phyloP scores from a whole-genome alignment of 2,329 filamentous ascomycete genomes.

The Clarireedia paspali region DNA sequence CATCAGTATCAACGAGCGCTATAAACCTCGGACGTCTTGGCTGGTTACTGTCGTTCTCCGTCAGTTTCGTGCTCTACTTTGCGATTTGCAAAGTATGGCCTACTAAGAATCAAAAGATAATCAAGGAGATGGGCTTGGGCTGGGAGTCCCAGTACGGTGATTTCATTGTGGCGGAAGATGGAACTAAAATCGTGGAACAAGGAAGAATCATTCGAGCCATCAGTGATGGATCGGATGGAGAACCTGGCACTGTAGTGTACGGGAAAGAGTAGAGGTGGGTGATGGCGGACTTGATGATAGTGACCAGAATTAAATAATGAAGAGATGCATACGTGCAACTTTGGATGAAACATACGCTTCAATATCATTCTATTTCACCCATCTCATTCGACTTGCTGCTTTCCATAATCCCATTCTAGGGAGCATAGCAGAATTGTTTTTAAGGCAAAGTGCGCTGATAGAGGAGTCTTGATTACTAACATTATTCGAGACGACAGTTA shows the following conservation, averaged over 20 bases:
- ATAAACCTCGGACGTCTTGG: conserved; percentile 30
- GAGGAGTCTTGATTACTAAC: no score
- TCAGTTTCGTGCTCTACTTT: conserved; percentile 29
- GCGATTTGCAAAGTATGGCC: conserved; percentile 33
- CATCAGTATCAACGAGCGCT: conserved; percentile 26
- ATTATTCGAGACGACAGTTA: no score
- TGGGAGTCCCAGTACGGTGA: conserved; percentile 23
- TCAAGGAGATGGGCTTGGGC: conserved; percentile 28
- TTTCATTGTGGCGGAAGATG: conserved; percentile 19
- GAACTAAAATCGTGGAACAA: conserved; percentile 20
- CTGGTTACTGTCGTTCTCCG: conserved; percentile 30
- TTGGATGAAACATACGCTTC: not conserved
- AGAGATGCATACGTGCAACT: not conserved
- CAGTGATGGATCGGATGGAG: conserved; percentile 3
- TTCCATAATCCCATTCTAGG: no score
- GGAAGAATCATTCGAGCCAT: conserved; percentile 8
- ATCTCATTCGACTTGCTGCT: no score
- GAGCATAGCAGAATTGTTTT: no score
- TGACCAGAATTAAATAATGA: not conserved
- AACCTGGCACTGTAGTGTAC: not conserved
- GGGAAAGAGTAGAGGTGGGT: not conserved
- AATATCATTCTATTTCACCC: not conserved
- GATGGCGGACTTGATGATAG: not conserved
- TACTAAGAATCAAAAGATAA: conserved; percentile 30
- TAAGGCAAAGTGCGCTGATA: no score